Percentiles rank a stretch among this genome's conserved stretches.
Conservation (phyloP, 2,329 filamentous ascomycete species). For the Paecilomyces niveus region DNA sequence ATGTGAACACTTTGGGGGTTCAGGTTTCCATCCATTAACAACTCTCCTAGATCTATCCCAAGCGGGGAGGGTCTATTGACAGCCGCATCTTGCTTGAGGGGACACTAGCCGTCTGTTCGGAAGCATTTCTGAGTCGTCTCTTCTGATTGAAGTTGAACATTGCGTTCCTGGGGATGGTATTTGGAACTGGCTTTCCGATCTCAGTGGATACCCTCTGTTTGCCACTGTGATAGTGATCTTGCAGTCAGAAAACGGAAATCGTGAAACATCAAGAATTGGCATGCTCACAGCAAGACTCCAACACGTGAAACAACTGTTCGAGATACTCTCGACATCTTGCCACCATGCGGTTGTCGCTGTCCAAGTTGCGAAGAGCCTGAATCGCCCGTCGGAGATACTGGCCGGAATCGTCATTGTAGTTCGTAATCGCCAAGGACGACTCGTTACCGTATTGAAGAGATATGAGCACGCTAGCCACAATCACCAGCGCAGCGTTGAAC, state of each 20-base stretch:
- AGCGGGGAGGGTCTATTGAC: background rate
- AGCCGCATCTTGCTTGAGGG: background rate
- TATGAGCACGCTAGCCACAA: constrained; percentile 20
- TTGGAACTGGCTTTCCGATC: background rate
- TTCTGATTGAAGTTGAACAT: too few species aligned
- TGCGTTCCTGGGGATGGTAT: too few species aligned
- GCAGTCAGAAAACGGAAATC: too few species aligned
- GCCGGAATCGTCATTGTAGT: constrained; percentile 5
- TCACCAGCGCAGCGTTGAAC: constrained; percentile 26
- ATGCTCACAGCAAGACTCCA: too few species aligned
- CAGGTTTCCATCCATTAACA: constrained; percentile 2
- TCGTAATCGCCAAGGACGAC: constrained; percentile 2
- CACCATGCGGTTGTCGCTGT: too few species aligned
- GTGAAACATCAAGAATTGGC: too few species aligned
- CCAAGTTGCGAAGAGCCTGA: background rate
- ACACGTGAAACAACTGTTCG: too few species aligned
- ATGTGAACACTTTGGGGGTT: background rate
- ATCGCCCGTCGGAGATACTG: constrained; percentile 14
- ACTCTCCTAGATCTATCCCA: constrained; percentile 2
- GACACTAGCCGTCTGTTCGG: too few species aligned
- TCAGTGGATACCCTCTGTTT: background rate
- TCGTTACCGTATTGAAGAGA: constrained; percentile 6
- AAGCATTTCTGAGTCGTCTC: too few species aligned
- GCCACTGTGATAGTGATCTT: background rate
- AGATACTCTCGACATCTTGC: too few species aligned